phyloP scores from a whole-genome alignment of 148 eudicot species.

The Rhododendron vialii region DNA sequence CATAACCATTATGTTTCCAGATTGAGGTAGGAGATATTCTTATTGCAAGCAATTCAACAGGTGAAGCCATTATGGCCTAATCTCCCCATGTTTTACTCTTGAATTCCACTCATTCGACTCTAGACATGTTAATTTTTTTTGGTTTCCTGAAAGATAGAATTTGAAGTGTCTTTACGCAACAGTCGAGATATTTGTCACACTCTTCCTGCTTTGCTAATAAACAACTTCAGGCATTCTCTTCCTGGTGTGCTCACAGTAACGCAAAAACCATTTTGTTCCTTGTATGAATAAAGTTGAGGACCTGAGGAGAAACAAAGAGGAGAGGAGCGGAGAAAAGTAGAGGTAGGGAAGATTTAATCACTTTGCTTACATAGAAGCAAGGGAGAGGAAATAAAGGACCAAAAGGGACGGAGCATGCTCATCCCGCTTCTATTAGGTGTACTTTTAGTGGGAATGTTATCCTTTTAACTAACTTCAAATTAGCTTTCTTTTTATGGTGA shows the following conservation, averaged over 20 bases:
- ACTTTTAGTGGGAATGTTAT: not conserved
- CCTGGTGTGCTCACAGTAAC: not conserved
- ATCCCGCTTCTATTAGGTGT: not conserved
- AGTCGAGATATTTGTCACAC: not conserved
- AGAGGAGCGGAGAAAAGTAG: not conserved
- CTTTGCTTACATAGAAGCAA: not conserved
- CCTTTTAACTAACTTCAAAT: not conserved
- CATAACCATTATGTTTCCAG: conserved; percentile 20
- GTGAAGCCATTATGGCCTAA: conserved; percentile 15
- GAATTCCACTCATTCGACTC: not conserved
- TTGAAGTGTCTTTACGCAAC: not conserved
- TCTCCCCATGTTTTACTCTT: not conserved
- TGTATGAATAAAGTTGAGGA: not conserved
- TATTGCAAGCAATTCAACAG: conserved; percentile 36
- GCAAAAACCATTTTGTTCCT: not conserved
- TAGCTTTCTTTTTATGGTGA: not conserved
- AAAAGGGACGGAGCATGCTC: not conserved
- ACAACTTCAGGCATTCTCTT: not conserved
- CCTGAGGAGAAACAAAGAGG: not conserved
- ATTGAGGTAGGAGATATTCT: conserved; percentile 37
- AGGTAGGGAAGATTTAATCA: not conserved
- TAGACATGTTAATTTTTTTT: not conserved
- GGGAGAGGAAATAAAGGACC: not conserved
- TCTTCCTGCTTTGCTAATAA: not conserved
- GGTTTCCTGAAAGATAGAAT: not conserved